Evolutionary conservation across 345 rosid genomes (phyloP), one percentile per base, ranked within the genome.

Genomic region (Bruguiera sexangula): DNA sequence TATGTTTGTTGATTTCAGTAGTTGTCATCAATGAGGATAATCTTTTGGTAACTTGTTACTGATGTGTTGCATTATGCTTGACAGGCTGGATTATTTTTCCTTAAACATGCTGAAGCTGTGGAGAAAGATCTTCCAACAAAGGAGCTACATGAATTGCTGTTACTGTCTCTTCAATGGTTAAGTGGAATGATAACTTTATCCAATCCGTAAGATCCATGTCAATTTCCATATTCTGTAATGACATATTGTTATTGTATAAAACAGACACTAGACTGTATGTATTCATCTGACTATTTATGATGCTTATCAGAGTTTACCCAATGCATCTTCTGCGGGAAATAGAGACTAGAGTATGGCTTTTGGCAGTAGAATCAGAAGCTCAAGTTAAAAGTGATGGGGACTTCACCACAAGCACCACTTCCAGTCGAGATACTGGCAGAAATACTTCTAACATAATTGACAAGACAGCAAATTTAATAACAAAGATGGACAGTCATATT

Each of bases 321-420:
- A 75, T 95, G 85, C 84, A 88, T 82, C 93, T 92, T 78, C 81
- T 95, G 56, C 87, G 97, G 76, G 99, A 95, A 82, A 92, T 92
- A 72, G 99, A 95, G 90, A 92, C 97, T 62, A 86, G 92, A 76
- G 98, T 88, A 74, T 92, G 99, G 99, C 88, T 95, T 27, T 81
- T 95, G 81, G 99, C 98, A 27, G 98, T 95, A 48, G 98, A 92
- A 86, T 89, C 99, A 57, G 99, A 95, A 82, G 93, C 92, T 72
- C 91, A 92, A 77, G 72, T 76, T 75, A 87, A 92, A 76, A 82
- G 79, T 81, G 86, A 84, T 34, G 87, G 96, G 62, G 90, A 86
- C 48, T 80, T 81, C 24, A 79, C 74, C 83, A 77, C 79, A 60
- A 74, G 48, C 48, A 10, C 62, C 55, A 68, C 77, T 79, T 72